A percentile compares a stretch with the other conserved stretches of the same genome.
Conservation (phyloP, 2,329 filamentous ascomycete genomes). For the Botrytis hyacinthi region DNA sequence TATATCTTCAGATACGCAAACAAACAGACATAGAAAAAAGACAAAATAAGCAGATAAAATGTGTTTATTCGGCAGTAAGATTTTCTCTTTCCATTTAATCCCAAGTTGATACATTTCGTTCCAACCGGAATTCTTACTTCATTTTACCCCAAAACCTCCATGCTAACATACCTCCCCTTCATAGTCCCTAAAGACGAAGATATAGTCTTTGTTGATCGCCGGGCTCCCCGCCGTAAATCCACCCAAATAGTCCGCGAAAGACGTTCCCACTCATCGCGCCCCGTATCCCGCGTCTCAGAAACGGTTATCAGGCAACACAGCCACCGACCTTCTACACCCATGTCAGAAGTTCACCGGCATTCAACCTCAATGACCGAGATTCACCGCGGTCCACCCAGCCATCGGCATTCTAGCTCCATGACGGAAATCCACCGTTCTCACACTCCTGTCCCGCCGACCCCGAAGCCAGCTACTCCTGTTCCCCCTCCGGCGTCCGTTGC, state of each 20-base stretch:
- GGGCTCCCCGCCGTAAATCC: constrained; percentile 3
- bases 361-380: constrained; percentile 1
- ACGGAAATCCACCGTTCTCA: constrained; percentile 8
- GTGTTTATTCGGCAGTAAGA: constrained; percentile 11
- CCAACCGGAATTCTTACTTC: background rate
- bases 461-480: background rate
- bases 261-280: background rate
- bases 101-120: background rate
- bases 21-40: background rate
- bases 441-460: background rate
- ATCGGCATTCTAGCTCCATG: background rate
- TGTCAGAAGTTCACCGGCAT: constrained; percentile 12
- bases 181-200: constrained; percentile 19
- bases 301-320: constrained; percentile 14
- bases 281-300: constrained; percentile 19
- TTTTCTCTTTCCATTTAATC: background rate
- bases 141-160: too few relatives aligned
- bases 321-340: constrained; percentile 2
- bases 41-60: background rate
- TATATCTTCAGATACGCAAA: background rate
- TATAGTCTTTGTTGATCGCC: constrained; percentile 19
- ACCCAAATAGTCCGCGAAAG: background rate
- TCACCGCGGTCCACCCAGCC: background rate
- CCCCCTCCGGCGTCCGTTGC: background rate
- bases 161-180: background rate